Evolutionary conservation across 495 filamentous ascomycete genomes (phyloP).

Genomic region (Aspergillus diversus): DNA sequence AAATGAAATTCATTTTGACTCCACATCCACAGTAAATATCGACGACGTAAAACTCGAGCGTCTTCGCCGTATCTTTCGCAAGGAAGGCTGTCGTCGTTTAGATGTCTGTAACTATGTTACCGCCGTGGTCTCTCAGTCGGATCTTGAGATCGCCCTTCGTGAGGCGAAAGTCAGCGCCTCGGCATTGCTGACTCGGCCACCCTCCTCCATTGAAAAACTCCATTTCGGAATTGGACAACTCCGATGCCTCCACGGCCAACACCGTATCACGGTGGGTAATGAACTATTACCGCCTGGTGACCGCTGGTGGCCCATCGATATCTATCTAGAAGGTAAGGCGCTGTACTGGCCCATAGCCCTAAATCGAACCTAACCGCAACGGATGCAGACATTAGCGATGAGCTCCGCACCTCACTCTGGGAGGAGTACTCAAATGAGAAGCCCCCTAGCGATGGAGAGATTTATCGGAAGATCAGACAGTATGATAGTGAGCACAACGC

Average conservation of each 20-base stretch:
- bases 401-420: conserved; percentile 26
- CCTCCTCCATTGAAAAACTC: conserved; percentile 12
- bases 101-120: conserved; percentile 31
- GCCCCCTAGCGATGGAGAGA: conserved; percentile 37
- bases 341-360: conserved; percentile 1
- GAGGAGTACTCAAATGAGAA: conserved; percentile 44
- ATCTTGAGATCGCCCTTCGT: conserved; percentile 20
- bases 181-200: conserved; percentile 16
- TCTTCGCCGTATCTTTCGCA: conserved; percentile 30
- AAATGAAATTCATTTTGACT: conserved; percentile 25
- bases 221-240: conserved; percentile 25
- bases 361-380: conserved; percentile 8
- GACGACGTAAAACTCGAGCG: conserved; percentile 29
- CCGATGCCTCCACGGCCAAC: conserved; percentile 39
- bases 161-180: conserved; percentile 11
- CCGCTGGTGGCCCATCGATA: conserved; percentile 43
- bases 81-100: conserved; percentile 28
- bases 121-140: conserved; percentile 28
- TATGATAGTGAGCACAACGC: conserved; percentile 34
- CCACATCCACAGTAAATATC: conserved; percentile 13
- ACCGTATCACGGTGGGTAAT: conserved; percentile 35
- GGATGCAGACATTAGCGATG: conserved; percentile 28
- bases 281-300: conserved; percentile 30
- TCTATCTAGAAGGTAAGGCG: conserved; percentile 39
- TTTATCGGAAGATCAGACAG: conserved; percentile 45